Conservation (phyloP, 2,329 filamentous ascomycete genomes). For the Dactylellina sp. region DNA sequence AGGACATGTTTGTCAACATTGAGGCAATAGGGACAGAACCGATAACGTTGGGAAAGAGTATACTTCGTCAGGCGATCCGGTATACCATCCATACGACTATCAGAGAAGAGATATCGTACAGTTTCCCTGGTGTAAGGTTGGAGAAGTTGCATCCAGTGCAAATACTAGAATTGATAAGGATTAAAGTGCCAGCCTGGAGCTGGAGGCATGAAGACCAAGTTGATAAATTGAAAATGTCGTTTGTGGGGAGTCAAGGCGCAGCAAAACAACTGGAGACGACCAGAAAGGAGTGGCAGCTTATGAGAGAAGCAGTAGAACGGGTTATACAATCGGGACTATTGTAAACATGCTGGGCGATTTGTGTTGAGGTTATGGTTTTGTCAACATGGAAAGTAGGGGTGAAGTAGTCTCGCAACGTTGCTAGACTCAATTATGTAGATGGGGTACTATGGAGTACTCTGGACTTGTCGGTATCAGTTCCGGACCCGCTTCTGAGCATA, state of each 20-base stretch:
- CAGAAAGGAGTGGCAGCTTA: constrained; percentile 35
- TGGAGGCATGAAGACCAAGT: constrained; percentile 40
- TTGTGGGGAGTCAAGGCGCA: constrained; percentile 1
- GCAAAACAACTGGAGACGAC: constrained; percentile 14
- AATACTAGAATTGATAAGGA: constrained; percentile 26
- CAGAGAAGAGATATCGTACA: constrained; percentile 37
- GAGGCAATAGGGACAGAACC: background rate
- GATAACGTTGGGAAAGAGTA: background rate
- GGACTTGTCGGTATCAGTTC: no score
- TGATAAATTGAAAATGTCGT: constrained; percentile 9
- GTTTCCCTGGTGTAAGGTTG: constrained; percentile 13
- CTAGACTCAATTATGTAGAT: no score
- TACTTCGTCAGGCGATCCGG: constrained; percentile 11
- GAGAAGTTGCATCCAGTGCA: constrained; percentile 43
- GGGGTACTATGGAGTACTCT: no score
- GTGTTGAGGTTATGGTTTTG: background rate
- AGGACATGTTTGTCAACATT: background rate
- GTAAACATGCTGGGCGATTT: background rate
- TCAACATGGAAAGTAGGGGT: background rate
- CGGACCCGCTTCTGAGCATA: no score
- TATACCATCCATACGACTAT: constrained; percentile 16
- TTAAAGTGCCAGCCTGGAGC: constrained; percentile 37
- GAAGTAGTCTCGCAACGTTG: no score
- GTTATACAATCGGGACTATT: constrained; percentile 1
- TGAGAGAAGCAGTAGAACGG: constrained; percentile 13